A percentile compares a stretch with the other conserved stretches of the same genome.
These are phyloP conservation scores for Hirsutella minnesotensis DNA, from an alignment of 2,329 filamentous ascomycete species.

Conservation along the genomic window DNA sequence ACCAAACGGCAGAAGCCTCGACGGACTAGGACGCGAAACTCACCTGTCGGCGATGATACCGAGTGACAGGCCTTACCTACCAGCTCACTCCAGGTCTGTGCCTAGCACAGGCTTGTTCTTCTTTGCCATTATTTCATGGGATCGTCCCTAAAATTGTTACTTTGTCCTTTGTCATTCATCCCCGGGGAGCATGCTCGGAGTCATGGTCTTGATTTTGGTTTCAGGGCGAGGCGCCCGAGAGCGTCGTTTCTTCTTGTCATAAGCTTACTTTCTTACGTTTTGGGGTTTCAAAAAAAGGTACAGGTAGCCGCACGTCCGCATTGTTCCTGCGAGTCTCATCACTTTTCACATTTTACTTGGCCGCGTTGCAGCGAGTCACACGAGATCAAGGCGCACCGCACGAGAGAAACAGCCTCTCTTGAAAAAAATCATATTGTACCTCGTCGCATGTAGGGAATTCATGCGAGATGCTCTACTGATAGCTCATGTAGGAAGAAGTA, in stretches of 20 bases:
- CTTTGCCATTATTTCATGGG: background rate
- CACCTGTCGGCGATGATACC: conserved; percentile 25
- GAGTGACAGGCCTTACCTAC: conserved; percentile 12
- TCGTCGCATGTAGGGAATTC: background rate
- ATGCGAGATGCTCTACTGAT: background rate
- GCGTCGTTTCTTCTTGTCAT: conserved; percentile 8
- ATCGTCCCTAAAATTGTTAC: conserved; percentile 1
- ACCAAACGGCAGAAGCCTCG: conserved; percentile 18
- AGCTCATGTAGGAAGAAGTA: too few species aligned
- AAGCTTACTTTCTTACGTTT: background rate
- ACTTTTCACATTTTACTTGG: background rate
- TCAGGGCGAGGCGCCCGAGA: conserved; percentile 6
- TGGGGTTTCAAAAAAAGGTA: background rate
- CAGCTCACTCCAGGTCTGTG: too few species aligned
- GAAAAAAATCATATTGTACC: background rate
- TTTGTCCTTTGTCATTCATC: conserved; percentile 7
- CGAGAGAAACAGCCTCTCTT: background rate
- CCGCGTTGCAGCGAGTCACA: background rate
- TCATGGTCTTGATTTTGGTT: conserved; percentile 1
- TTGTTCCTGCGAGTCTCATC: background rate
- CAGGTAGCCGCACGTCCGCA: background rate
- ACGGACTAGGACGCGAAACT: conserved; percentile 18
- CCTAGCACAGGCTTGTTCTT: too few species aligned
- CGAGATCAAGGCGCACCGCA: background rate
- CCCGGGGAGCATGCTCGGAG: conserved; percentile 4